Evolutionary conservation across 768 basidiomycete genomes (phyloP).

Genomic region (Termitomyces sp.): DNA sequence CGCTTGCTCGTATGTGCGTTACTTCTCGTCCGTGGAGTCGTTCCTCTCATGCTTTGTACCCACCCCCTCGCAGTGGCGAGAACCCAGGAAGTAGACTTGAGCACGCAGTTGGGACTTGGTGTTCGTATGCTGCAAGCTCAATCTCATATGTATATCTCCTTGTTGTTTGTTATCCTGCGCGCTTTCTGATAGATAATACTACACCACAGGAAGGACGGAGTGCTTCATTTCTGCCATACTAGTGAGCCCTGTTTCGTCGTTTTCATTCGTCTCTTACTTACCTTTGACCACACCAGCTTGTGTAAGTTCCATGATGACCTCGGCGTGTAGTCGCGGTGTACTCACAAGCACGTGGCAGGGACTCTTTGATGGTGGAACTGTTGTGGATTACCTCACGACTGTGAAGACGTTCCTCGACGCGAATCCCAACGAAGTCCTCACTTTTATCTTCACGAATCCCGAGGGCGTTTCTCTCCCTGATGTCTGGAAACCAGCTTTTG

Average conservation of each 20-base stretch:
- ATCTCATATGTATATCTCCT: constrained; percentile 10
- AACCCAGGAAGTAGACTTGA: constrained; percentile 28
- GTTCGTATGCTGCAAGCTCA: constrained; percentile 23
- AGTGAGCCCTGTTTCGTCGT: constrained; percentile 22
- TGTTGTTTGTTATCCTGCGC: not conserved
- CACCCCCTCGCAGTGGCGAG: constrained; percentile 34
- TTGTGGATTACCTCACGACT: constrained; percentile 39
- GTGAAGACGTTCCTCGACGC: constrained; percentile 52
- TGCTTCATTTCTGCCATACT: constrained; percentile 64
- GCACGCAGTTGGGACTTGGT: constrained; percentile 21
- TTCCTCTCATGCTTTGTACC: not conserved
- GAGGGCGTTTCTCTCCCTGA: constrained; percentile 43
- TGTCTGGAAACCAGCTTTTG: constrained; percentile 49
- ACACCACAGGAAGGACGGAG: constrained; percentile 20
- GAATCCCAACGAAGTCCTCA: constrained; percentile 62
- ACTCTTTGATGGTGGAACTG: constrained; percentile 51
- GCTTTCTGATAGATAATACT: not conserved
- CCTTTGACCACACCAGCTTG: constrained; percentile 22
- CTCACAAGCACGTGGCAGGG: constrained; percentile 14
- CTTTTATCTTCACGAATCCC: constrained; percentile 62
- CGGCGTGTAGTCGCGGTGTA: too few species aligned
- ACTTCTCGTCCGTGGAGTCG: too few species aligned
- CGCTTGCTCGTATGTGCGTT: constrained; percentile 32
- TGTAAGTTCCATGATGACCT: constrained; percentile 15
- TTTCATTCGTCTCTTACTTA: not conserved